Base-by-base conservation (phyloP, 305 asterid species). In the Caryopteris hybrid region DNA sequence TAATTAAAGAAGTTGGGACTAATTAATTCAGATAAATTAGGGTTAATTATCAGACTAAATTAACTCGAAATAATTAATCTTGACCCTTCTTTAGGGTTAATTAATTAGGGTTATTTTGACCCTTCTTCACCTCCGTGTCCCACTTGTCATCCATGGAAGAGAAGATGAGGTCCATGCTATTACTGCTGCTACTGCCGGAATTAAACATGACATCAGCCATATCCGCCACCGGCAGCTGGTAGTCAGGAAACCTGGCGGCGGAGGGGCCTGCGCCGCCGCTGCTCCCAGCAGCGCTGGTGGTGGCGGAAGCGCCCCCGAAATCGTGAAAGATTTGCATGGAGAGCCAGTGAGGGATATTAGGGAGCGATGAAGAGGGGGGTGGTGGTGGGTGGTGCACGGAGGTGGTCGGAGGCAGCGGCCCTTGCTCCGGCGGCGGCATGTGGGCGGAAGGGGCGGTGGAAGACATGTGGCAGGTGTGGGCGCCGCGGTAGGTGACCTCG, bases 181-280 rank as follows among this genome's bases (percentile, higher is more conserved):
- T 87, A 54, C 74, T 83, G 67, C 88, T 87, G 72, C 86, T 85
- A 64, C 90, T 91, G 12, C 88, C 90, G 4, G 96, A 87, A 69
- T 92, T 92, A 46, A 92, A 92, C 94, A 92, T 87, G 4, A 76
- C 88, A 27, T 89, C 95, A 0, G 95, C 96, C 96, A 92, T 76
- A 47, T 87, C 90, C 29, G 83, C 84, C 81, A 91, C 95, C 20
- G 84, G 87, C 42, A 82, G 84, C 68, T 75, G 86, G 69, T 70
- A 82, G 4, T 87, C 92, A 0, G 75, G 55, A 17, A 46, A 67
- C 36, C 71, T 48, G 6, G 58, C 50, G 42, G 73, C 20, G 23
- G 81, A 69, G 11, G 86, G 70, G 21, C 81, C 85, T 0, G 77
- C 82, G 0, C n/a, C n/a, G n/a, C n/a, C n/a, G n/a, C n/a, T n/a